phyloP scores from a whole-genome alignment of 2,329 filamentous ascomycete genomes.

The Clonostachys rosea region DNA sequence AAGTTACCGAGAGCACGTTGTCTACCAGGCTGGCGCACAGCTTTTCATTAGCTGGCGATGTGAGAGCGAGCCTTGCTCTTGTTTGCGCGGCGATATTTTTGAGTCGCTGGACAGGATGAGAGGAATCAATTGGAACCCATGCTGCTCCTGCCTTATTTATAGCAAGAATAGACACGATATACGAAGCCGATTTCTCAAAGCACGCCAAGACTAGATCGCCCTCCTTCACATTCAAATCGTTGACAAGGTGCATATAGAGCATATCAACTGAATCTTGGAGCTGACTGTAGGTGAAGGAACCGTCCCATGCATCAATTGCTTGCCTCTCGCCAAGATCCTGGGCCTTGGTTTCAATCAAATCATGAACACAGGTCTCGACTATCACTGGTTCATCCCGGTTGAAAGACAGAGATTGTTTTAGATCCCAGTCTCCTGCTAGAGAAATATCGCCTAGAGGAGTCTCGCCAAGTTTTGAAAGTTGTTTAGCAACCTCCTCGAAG shows the following conservation, averaged over 20 bases:
- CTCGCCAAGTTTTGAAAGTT: slow-evolving; percentile 1
- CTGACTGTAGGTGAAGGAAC: slow-evolving; percentile 8
- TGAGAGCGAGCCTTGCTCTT: slow-evolving; percentile 4
- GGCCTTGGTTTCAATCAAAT: not conserved
- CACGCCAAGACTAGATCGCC: slow-evolving; percentile 13
- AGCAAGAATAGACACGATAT: slow-evolving; percentile 9
- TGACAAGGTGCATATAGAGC: not conserved
- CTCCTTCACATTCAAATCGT: slow-evolving; percentile 1
- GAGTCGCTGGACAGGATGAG: slow-evolving; percentile 6
- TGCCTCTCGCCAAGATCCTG: not conserved
- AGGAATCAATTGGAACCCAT: slow-evolving; percentile 8
- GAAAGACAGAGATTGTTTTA: not conserved
- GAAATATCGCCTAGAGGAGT: not conserved
- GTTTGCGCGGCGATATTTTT: slow-evolving; percentile 6
- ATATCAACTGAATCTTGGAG: not conserved
- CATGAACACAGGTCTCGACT: not conserved
- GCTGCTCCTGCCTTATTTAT: slow-evolving; percentile 11
- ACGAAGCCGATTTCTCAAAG: slow-evolving; percentile 19
- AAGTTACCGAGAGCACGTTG: slow-evolving; percentile 4
- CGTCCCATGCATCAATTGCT: slow-evolving; percentile 34
- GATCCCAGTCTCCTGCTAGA: not conserved
- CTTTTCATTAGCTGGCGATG: slow-evolving; percentile 6
- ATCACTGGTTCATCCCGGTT: not conserved
- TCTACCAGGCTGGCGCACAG: slow-evolving; percentile 9
- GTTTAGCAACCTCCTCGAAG: slow-evolving; percentile 7